Percentiles rank a stretch among this genome's conserved stretches.
Conservation (phyloP, 1,284 basidiomycete genomes). For the Lentinus polychrous region DNA sequence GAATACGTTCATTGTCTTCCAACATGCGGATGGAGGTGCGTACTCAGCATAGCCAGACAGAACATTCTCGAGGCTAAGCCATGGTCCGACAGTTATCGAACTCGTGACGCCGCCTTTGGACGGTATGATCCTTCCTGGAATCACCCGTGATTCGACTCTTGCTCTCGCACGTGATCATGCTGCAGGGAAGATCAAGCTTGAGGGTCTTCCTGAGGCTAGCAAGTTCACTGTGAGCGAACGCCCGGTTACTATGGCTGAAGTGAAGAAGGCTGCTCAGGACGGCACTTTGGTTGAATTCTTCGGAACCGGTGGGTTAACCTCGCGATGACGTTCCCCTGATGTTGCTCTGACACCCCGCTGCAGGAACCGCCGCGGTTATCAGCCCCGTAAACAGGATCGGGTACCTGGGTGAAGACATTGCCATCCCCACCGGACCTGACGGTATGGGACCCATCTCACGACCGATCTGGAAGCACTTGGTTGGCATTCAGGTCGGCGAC, state of each 20-base stretch:
- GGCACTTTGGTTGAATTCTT: slow-evolving; percentile 88
- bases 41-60: slow-evolving; percentile 5
- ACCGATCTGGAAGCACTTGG: slow-evolving; percentile 77
- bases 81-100: slow-evolving; percentile 46
- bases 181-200: slow-evolving; percentile 48
- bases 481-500: slow-evolving; percentile 85
- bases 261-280: slow-evolving; percentile 64
- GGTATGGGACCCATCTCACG: slow-evolving; percentile 86
- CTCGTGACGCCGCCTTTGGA: slow-evolving; percentile 90
- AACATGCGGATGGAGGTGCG: slow-evolving; percentile 65
- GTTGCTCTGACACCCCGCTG: not conserved
- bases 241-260: slow-evolving; percentile 83
- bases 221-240: slow-evolving; percentile 79
- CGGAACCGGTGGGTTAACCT: slow-evolving; percentile 67
- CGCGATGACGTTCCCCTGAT: slow-evolving; percentile 18
- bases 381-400: slow-evolving; percentile 82
- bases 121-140: slow-evolving; percentile 94
- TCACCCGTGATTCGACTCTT: slow-evolving; percentile 91
- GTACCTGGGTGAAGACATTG: slow-evolving; percentile 80
- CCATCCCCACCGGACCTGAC: slow-evolving; percentile 79
- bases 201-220: slow-evolving; percentile 46
- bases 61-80: not conserved
- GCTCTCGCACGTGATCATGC: slow-evolving; percentile 74
- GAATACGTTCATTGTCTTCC: slow-evolving; percentile 92
- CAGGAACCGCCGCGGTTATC: slow-evolving; percentile 80